A percentile compares a stretch with the other conserved stretches of the same genome.
phyloP scores from a whole-genome alignment of 805 yeast species.

The Saccharomycopsis fodiens region DNA sequence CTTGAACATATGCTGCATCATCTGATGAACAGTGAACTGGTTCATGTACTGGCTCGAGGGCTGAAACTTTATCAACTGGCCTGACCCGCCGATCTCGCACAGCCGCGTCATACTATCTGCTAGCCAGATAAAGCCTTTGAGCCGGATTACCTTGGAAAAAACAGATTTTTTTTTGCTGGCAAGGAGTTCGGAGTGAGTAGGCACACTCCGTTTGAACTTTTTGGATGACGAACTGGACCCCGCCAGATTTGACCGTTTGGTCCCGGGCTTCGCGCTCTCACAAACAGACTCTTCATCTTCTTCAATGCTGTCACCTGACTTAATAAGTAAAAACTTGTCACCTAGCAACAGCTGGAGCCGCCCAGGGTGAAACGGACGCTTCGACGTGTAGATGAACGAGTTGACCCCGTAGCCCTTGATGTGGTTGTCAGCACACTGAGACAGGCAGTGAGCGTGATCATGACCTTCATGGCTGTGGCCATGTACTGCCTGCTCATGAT shows the following conservation, averaged over 20 bases:
- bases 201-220: conserved; percentile 6
- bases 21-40: conserved; percentile 13
- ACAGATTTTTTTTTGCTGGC: conserved; percentile 31
- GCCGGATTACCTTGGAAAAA: conserved; percentile 32
- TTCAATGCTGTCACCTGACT: conserved; percentile 23
- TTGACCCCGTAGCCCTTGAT: conserved; percentile 36
- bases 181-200: conserved; percentile 26
- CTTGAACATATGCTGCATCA: not conserved
- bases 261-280: conserved; percentile 6
- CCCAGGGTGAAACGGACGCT: conserved; percentile 40
- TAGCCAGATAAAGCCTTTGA: conserved; percentile 40
- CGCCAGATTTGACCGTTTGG: conserved; percentile 4
- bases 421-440: conserved; percentile 10
- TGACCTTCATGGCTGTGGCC: conserved; percentile 12
- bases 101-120: conserved; percentile 29
- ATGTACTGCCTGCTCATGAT: conserved; percentile 13
- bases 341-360: conserved; percentile 31
- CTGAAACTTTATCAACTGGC: conserved; percentile 18
- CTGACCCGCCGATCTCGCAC: conserved; percentile 20
- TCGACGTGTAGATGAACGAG: conserved; percentile 34
- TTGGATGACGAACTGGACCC: conserved; percentile 12
- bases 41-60: conserved; percentile 13
- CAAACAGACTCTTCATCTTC: conserved; percentile 19
- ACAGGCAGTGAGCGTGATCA: conserved; percentile 1
- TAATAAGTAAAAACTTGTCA: conserved; percentile 30